Base-by-base conservation (phyloP, 306 rosid species). In the Rosa lucieae region DNA sequence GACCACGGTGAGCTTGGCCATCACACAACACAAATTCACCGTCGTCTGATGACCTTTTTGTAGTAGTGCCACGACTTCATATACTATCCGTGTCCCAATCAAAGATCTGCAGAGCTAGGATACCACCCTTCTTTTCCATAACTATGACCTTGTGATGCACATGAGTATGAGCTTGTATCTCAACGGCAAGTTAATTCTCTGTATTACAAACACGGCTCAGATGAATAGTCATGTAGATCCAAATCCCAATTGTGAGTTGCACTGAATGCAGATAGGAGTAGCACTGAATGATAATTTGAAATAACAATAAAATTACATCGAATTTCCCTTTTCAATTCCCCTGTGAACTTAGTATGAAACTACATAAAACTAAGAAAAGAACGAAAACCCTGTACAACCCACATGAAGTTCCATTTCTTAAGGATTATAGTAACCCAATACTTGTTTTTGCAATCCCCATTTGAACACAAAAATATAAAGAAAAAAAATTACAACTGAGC, bases 381-480 rank as follows among this genome's bases (percentile, higher is more conserved):
- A 56, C 29, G 1, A 37, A 73, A 48, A 6, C 43, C 49, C 40
- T 56, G 6, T 6, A 3, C 4, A 39, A 12, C 2, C 39, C 5
- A 55, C 39, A 58, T 10, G 29, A 73, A 39, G 12, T 39, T 12
- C 18, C 47, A 40, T 11, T 8, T 21, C 44, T 73, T 39, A 3
- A 51, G 0, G 15, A 15, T 37, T 55, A n/a, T 10, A 11, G 12
- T 73, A 37, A 39, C 35, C n/a, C 77, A 73, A 37, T 35, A 72
- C 0, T 23, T 37, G 15, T 8, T 39, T 42, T 40, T 14, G 39
- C 39, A 59, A 75, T 59, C 62, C 43, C 70, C 20, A 29, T 21
- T 40, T 74, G 68, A 73, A 56, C 39, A 3, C 53, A 15, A 40
- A 74, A 73, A 56, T 6, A 15, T 9, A 56, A 74, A 70, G 51